These are phyloP conservation scores for Boeremia lycopersici DNA, from an alignment of 2,329 filamentous ascomycete genomes.

Conservation along the genomic window DNA sequence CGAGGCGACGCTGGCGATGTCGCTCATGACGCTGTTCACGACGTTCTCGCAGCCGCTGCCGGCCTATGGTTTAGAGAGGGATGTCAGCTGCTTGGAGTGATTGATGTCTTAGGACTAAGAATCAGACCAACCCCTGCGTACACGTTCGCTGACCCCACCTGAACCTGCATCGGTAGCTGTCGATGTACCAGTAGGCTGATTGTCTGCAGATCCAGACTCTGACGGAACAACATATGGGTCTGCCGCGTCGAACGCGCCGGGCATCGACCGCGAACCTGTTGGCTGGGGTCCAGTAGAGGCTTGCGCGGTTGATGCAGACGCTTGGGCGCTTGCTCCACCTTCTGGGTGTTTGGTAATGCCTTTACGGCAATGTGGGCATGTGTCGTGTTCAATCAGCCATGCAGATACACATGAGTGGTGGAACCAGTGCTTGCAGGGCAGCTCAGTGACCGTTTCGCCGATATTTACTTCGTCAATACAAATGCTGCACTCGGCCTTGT, in stretches of 20 bases:
- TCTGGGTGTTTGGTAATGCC: conserved; percentile 51
- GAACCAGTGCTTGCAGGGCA: conserved; percentile 95
- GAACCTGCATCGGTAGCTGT: conserved; percentile 17
- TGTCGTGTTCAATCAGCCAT: conserved; percentile 91
- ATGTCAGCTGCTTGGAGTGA: conserved; percentile 1
- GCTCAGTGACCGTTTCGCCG: conserved; percentile 73
- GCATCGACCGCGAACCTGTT: conserved; percentile 30
- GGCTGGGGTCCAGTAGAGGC: conserved; percentile 14
- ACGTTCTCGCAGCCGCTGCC: conserved; percentile 13
- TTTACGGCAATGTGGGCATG: conserved; percentile 80
- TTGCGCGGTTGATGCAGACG: conserved; percentile 14
- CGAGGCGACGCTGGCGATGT: conserved; percentile 5
- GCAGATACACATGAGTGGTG: conserved; percentile 80
- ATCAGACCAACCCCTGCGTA: conserved; percentile 46
- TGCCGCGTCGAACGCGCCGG: conserved; percentile 33
- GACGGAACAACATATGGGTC: conserved; percentile 29
- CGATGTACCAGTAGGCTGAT: conserved; percentile 18
- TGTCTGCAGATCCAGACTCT: conserved; percentile 9
- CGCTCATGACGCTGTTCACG: conserved; percentile 8
- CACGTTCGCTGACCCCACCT: conserved; percentile 34
- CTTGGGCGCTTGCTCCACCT: conserved; percentile 23
- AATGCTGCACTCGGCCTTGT: conserved; percentile 82
- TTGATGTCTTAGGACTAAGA: conserved; percentile 20
- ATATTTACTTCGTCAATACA: conserved; percentile 85
- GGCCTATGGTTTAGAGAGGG: background rate